Conservation (phyloP, 345 rosid genomes). For the Excoecaria cochinchinensis region DNA sequence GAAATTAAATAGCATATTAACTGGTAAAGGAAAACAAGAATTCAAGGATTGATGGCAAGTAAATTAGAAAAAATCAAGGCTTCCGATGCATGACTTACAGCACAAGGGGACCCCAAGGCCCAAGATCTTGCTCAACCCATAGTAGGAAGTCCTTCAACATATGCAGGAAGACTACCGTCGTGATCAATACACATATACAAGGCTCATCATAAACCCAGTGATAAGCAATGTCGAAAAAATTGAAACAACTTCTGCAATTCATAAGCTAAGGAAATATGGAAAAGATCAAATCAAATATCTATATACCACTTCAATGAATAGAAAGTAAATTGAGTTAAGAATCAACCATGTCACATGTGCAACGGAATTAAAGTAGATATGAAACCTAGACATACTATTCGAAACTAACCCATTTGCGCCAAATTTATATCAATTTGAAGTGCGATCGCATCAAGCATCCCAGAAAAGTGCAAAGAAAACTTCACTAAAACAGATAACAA, state of each 20-base stretch:
- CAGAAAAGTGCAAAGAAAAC: background rate
- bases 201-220: background rate
- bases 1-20: background rate
- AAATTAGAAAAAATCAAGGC: background rate
- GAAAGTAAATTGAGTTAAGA: background rate
- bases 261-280: conserved; percentile 3
- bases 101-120: conserved; percentile 96
- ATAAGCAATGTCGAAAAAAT: background rate
- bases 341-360: background rate
- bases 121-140: conserved; percentile 96
- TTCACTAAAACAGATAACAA: background rate
- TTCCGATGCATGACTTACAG: conserved; percentile 53
- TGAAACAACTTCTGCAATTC: background rate
- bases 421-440: background rate
- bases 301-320: background rate
- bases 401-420: background rate
- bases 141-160: conserved; percentile 80
- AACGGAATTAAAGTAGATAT: background rate
- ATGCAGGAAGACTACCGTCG: conserved; percentile 42
- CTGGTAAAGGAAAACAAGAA: conserved; percentile 2
- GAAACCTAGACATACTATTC: background rate
- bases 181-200: conserved; percentile 16
- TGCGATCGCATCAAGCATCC: background rate
- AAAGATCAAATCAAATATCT: conserved; percentile 1
- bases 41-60: background rate